Base-by-base conservation (phyloP, 441 rosid species). In the Populus hybrid region DNA sequence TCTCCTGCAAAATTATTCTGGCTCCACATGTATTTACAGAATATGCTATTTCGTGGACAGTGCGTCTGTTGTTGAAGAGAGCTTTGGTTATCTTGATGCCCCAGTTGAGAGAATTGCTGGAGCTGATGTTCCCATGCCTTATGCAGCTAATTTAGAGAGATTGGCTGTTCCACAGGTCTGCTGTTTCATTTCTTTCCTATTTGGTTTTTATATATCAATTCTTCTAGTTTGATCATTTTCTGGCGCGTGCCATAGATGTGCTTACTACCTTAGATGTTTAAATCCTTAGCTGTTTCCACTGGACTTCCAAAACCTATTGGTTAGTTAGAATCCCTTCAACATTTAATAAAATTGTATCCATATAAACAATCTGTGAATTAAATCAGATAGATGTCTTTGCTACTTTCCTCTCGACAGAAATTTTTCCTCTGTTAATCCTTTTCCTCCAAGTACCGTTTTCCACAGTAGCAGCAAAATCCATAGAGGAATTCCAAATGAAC, bases 51-150 rank as follows among this genome's bases (percentile, higher is more conserved):
- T 67, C 32, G 16, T 75, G 28, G 73, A 72, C 93, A 95, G 98
- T 78, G 81, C 93, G 4, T 89, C 97, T 46, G 90, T 95, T 69
- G 69, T 92, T 74, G 99, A 95, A 84, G 99, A 95, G 65, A 93
- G 98, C 89, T 95, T 95, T 20, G 87, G 85, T 35, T 92, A 90
- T 83, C 91, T 95, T 67, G 99, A 95, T 80, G 97, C 98, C 24
- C 90, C 99, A 0, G 89, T 95, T 9, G 98, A 95, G 88, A 91
- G 99, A 83, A 87, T 93, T 57, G 83, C 94, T 71, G 97, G 97
- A 79, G 98, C 99, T 67, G 99, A 93, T 86, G 94, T 92, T 76
- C 97, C 95, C 79, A 92, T 89, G 99, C 98, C 99, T 34, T 95
- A 93, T 59, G 98, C 99, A 10, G 90, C 96, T 34, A 95, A 93